A percentile compares a stretch with the other conserved stretches of the same genome.
Evolutionary conservation across 2,329 filamentous ascomycete genomes (phyloP).

Genomic region (Sporothrix dimorphospora): DNA sequence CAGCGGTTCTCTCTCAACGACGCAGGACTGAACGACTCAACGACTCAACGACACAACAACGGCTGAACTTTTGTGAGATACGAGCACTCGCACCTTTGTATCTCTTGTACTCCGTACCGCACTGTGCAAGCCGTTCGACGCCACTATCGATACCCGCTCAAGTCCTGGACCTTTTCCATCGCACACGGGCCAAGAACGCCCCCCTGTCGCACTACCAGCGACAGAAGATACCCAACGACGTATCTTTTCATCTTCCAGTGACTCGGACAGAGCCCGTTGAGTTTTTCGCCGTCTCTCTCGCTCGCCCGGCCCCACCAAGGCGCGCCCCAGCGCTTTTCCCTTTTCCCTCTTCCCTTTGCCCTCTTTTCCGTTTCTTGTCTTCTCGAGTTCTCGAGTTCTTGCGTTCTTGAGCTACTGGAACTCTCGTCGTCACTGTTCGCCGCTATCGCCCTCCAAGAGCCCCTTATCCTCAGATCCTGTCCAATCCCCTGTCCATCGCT

Average conservation of each 20-base stretch:
- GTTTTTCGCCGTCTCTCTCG: background rate
- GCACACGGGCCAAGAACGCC: background rate
- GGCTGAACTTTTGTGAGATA: no score
- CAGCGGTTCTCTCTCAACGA: background rate
- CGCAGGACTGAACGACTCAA: background rate
- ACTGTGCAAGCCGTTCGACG: background rate
- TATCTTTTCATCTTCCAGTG: background rate
- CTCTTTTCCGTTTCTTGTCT: no score
- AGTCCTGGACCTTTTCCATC: background rate
- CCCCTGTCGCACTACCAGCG: background rate
- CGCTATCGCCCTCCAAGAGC: background rate
- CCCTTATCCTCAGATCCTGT: background rate
- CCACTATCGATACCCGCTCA: background rate
- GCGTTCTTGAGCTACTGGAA: no score
- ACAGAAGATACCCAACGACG: no score
- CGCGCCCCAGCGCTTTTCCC: no score
- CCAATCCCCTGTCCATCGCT: constrained; percentile 14
- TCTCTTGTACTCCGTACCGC: constrained; percentile 1
- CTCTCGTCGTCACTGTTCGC: background rate
- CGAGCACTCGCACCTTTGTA: constrained; percentile 7
- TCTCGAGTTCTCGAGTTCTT: no score
- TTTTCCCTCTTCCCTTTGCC: no score
- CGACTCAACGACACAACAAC: background rate
- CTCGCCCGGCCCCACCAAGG: no score
- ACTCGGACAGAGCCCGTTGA: constrained; percentile 1